These are phyloP conservation scores for Alternaria panax DNA, from an alignment of 2,329 filamentous ascomycete species.

Conservation along the genomic window DNA sequence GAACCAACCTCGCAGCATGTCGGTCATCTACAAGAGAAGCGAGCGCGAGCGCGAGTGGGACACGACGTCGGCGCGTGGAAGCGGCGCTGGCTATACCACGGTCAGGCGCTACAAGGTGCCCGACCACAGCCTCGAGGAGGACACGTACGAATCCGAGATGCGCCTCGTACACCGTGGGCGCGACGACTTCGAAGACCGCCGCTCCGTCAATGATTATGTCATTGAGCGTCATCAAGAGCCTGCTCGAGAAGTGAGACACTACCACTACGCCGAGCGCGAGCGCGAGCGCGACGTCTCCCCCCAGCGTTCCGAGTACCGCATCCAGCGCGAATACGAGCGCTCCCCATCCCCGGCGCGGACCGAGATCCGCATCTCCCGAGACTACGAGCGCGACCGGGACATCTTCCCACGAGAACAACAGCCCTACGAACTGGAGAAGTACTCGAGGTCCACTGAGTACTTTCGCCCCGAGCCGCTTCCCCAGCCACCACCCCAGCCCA, in stretches of 20 bases:
- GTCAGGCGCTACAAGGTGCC: constrained; percentile 68
- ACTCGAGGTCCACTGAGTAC: constrained; percentile 63
- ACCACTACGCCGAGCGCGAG: constrained; percentile 48
- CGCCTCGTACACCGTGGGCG: constrained; percentile 55
- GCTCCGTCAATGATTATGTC: constrained; percentile 48
- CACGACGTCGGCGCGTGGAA: constrained; percentile 34
- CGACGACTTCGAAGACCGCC: constrained; percentile 44
- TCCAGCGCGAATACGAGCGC: constrained; percentile 58
- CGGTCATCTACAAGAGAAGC: constrained; percentile 52
- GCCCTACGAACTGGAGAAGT: constrained; percentile 56
- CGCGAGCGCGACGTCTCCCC: constrained; percentile 47
- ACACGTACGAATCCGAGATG: constrained; percentile 57
- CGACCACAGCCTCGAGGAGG: constrained; percentile 53
- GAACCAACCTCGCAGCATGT: constrained; percentile 46
- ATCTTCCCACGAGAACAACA: constrained; percentile 38
- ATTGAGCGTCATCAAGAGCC: constrained; percentile 45
- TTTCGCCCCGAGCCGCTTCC: constrained; percentile 53
- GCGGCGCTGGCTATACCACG: constrained; percentile 58
- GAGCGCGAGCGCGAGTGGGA: constrained; percentile 58
- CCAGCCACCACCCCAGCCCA: constrained; percentile 45
- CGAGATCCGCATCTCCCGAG: constrained; percentile 43
- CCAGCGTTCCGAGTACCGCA: constrained; percentile 59
- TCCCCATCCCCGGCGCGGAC: constrained; percentile 55
- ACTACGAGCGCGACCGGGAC: constrained; percentile 44
- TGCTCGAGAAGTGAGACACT: constrained; percentile 47